phyloP scores from a whole-genome alignment of 1,284 basidiomycete species.

The Uromyces viciae-fabae region DNA sequence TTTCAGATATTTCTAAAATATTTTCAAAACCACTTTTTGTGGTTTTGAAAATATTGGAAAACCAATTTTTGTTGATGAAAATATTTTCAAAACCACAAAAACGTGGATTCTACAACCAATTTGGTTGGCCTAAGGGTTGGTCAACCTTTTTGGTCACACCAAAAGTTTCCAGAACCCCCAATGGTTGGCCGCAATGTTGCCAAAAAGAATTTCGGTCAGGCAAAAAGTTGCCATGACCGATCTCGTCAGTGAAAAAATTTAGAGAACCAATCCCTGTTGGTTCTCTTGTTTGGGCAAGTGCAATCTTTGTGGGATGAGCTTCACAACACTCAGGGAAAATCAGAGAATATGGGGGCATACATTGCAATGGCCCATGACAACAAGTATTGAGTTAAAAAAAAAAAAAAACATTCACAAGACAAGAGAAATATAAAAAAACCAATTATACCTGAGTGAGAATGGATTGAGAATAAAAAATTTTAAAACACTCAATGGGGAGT shows the following conservation, averaged over 20 bases:
- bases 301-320: no score
- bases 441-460: background rate
- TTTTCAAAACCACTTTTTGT: background rate
- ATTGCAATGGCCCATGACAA: no score
- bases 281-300: no score
- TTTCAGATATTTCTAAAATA: background rate
- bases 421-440: background rate
- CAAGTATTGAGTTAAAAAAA: no score
- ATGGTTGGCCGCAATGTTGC: background rate
- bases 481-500: background rate
- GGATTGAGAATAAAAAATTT: background rate
- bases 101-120: no score
- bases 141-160: no score
- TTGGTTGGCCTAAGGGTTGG: no score
- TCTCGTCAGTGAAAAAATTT: no score
- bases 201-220: background rate
- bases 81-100: background rate
- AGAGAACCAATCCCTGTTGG: no score
- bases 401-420: background rate
- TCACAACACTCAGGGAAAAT: no score
- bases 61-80: background rate
- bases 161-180: no score
- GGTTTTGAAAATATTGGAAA: background rate
- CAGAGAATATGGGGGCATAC: no score
- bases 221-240: background rate